Evolutionary conservation across 2,329 filamentous ascomycete genomes (phyloP), one percentile per base, ranked within the genome.

Genomic region (Epichloe elymi): DNA sequence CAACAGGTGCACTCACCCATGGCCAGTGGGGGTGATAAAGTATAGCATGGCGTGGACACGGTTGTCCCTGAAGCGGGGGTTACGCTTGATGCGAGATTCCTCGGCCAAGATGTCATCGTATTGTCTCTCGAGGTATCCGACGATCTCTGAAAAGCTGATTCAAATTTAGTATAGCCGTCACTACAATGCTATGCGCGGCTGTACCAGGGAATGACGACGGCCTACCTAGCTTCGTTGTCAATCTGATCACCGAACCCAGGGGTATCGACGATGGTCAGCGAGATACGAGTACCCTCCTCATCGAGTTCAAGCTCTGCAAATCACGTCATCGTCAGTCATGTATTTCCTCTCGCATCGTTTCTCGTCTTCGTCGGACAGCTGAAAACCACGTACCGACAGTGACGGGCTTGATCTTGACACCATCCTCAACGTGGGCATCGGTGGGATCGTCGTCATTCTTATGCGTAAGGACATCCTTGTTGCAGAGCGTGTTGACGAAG

Each of bases 51-150:
- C 93, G 67, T 98, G 93, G 46, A 98, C 88, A 75, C 93, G 88
- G 76, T 98, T 97, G 75, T 98, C 93, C 67, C 93, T 85, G 85
- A 98, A 98, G 65, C 93, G 85, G 62, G 93, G 93, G 77, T 98
- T 98, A 89, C 93, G 93, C 87, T 98, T 98, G 79, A 98, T 98
- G 77, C 93, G 88, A 64, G 93, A 97, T 76, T 98, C 93, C 75
- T 97, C 91, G 56, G 93, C 91, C 62, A 98, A 81, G 78, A 98
- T 97, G 69, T 97, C 90, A 72, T 98, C 93, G 72, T 97, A 97
- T 82, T 98, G 91, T 74, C 91, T 83, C 79, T 98, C 93, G 64
- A 98, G 87, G 74, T 95, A 96, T 61, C 90, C 91, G 61, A 95
- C 90, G 64, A 98, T 98, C 73, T 97, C 93, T 62, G 86, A 85